Evolutionary conservation across 768 basidiomycete species (phyloP).

Genomic region (Boletellus sp.): DNA sequence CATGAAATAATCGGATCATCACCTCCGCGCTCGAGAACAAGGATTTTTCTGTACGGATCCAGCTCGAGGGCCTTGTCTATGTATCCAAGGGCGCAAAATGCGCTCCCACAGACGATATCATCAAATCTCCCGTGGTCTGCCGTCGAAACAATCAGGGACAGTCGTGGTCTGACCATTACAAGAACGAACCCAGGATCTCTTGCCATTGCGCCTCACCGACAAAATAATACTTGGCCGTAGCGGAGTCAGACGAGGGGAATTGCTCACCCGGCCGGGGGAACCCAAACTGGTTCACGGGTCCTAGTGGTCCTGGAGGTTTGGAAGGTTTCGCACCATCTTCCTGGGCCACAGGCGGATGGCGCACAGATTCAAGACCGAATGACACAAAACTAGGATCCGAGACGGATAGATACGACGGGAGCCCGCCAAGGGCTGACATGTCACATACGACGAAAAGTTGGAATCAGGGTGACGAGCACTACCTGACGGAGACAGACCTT

Average conservation of each 20-base stretch:
- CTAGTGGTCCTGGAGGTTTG: no score
- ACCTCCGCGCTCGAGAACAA: conserved; percentile 15
- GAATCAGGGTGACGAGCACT: no score
- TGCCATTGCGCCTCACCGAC: conserved; percentile 1
- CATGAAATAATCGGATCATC: neutral
- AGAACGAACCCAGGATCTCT: neutral
- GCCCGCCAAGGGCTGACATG: no score
- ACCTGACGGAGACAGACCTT: no score
- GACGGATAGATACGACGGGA: no score
- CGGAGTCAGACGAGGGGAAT: neutral
- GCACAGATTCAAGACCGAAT: no score
- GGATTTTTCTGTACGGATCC: conserved; percentile 13
- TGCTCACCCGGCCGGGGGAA: conserved; percentile 5
- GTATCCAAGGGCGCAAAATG: conserved; percentile 18
- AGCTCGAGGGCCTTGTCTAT: conserved; percentile 11
- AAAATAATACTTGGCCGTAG: conserved; percentile 8
- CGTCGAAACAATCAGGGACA: neutral
- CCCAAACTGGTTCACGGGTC: conserved; percentile 6
- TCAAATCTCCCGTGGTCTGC: conserved; percentile 8
- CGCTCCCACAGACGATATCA: conserved; percentile 9
- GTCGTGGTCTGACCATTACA: no score
- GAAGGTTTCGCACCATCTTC: no score
- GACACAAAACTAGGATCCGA: no score
- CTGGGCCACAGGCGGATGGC: no score
- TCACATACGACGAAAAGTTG: no score